Percentiles rank a stretch among this genome's conserved stretches.
phyloP scores from a whole-genome alignment of 140 eudicot genomes.

The Oenanthe javanica region DNA sequence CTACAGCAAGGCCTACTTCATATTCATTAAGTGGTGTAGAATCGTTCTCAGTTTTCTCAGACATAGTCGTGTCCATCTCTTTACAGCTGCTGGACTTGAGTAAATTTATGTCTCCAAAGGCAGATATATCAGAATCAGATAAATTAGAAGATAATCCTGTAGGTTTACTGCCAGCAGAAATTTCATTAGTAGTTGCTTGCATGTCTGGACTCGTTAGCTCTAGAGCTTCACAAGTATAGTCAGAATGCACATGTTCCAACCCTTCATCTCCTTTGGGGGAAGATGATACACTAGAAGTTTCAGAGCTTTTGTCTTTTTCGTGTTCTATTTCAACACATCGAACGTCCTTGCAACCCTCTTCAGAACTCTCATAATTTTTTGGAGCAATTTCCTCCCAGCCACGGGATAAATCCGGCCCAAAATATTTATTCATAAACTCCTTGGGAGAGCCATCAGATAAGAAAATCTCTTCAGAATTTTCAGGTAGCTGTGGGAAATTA shows the following conservation, averaged over 20 bases:
- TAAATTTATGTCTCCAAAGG: slow-evolving; percentile 18
- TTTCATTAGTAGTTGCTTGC: slow-evolving; percentile 20
- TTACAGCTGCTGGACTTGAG: slow-evolving; percentile 46
- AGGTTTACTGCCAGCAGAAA: slow-evolving; percentile 9
- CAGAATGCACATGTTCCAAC: slow-evolving; percentile 8
- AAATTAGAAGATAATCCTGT: slow-evolving; percentile 36
- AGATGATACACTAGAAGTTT: slow-evolving; percentile 9
- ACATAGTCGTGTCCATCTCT: slow-evolving; percentile 20
- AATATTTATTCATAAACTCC: slow-evolving; percentile 40
- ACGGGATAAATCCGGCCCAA: slow-evolving; percentile 47
- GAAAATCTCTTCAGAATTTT: slow-evolving; percentile 42
- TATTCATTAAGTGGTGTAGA: slow-evolving; percentile 6
- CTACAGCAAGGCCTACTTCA: slow-evolving; percentile 19
- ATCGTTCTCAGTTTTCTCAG: slow-evolving; percentile 17
- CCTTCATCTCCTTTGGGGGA: slow-evolving; percentile 15
- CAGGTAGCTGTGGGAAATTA: slow-evolving; percentile 24
- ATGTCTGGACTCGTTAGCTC: slow-evolving; percentile 21
- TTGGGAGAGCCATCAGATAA: slow-evolving; percentile 59
- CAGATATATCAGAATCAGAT: slow-evolving; percentile 34
- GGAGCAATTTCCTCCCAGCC: slow-evolving; percentile 41
- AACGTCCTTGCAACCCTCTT: slow-evolving; percentile 53
- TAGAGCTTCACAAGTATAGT: slow-evolving; percentile 9
- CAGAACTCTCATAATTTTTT: slow-evolving; percentile 20
- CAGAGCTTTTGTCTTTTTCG: slow-evolving; percentile 5
- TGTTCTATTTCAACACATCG: slow-evolving; percentile 38